Base-by-base conservation (phyloP, 495 filamentous ascomycete genomes). In the Polyplosphaeria fusca region DNA sequence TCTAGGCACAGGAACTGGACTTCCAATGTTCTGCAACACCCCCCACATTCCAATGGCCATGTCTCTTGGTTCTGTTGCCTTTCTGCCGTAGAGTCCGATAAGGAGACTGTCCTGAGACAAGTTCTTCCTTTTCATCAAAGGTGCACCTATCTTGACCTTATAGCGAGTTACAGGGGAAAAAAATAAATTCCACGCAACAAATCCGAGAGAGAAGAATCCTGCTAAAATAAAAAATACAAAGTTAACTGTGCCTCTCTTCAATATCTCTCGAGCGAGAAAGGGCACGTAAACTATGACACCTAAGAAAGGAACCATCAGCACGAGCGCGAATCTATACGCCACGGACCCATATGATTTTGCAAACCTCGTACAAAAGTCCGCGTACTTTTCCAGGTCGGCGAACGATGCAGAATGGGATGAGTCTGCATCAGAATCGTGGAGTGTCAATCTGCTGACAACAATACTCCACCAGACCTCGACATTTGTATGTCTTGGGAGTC, bases 31-130 rank as follows among this genome's bases (percentile, higher is more conserved):
- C 14, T 35, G 46, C 9, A 35, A 28, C 5, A 49, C 18, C 3
- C 5, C 46, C 26, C 23, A 35, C 18, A 49, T 3, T 19, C 46
- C 46, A 12, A 49, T 32, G 2, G 26, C 46, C 46, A 49, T 49
- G 46, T 49, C 26, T 49, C 37, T 49, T 5, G 46, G 46, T 2
- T 49, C 19, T 2, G 7, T 30, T 18, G 46, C 28, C 27, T 16
- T 12, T 12, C 26, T 12, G 27, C 16, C 5, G 18, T 49, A 30
- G 18, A 49, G 28, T 1, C 46, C 37, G n/a, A 16, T 11, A 32
- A 30, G 16, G 16, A 37, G 11, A 12, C n/a, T n/a, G n/a, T n/a
- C n/a, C n/a, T n/a, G n/a, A n/a, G n/a, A n/a, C n/a, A n/a, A n/a
- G n/a, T n/a, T n/a, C n/a, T n/a, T n/a, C n/a, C n/a, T n/a, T n/a